These are phyloP conservation scores for Calonectria honghensis DNA, from an alignment of 2,329 filamentous ascomycete species.

Conservation along the genomic window DNA sequence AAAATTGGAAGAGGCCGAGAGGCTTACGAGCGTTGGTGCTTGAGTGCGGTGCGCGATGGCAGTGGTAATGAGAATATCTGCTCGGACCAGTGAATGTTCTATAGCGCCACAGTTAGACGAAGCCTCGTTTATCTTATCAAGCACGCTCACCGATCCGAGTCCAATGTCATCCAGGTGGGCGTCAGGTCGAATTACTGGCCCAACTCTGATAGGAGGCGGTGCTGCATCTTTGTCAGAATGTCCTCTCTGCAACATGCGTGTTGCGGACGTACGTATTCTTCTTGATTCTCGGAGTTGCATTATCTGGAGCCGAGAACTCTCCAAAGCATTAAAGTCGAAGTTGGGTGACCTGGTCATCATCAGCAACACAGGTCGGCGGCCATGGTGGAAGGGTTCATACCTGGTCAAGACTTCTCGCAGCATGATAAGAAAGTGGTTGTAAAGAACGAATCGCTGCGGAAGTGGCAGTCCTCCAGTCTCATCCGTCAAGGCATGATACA, in stretches of 20 bases:
- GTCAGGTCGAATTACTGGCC: slow-evolving; percentile 59
- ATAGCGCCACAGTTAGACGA: slow-evolving; percentile 32
- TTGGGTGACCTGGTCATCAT: slow-evolving; percentile 61
- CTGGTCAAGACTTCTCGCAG: slow-evolving; percentile 71
- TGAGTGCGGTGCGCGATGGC: slow-evolving; percentile 70
- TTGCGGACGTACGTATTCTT: slow-evolving; percentile 67
- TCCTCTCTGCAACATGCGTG: neutral
- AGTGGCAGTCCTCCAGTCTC: slow-evolving; percentile 72
- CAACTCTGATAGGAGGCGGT: slow-evolving; percentile 60
- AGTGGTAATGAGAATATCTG: slow-evolving; percentile 75
- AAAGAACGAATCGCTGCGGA: slow-evolving; percentile 72
- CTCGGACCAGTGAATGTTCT: slow-evolving; percentile 77
- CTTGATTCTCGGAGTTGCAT: slow-evolving; percentile 72
- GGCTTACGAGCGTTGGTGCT: slow-evolving; percentile 61
- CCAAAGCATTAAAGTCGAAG: slow-evolving; percentile 74
- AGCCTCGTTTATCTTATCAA: neutral
- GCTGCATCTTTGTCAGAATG: slow-evolving; percentile 52
- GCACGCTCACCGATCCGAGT: slow-evolving; percentile 43
- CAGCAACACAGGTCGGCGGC: slow-evolving; percentile 33
- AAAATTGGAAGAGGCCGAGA: neutral
- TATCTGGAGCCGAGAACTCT: slow-evolving; percentile 68
- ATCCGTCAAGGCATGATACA: slow-evolving; percentile 74
- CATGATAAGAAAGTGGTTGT: slow-evolving; percentile 72
- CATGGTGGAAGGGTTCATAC: slow-evolving; percentile 58
- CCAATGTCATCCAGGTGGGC: slow-evolving; percentile 55